Conservation (phyloP, 768 basidiomycete genomes). For the Tremella fuciformis region DNA sequence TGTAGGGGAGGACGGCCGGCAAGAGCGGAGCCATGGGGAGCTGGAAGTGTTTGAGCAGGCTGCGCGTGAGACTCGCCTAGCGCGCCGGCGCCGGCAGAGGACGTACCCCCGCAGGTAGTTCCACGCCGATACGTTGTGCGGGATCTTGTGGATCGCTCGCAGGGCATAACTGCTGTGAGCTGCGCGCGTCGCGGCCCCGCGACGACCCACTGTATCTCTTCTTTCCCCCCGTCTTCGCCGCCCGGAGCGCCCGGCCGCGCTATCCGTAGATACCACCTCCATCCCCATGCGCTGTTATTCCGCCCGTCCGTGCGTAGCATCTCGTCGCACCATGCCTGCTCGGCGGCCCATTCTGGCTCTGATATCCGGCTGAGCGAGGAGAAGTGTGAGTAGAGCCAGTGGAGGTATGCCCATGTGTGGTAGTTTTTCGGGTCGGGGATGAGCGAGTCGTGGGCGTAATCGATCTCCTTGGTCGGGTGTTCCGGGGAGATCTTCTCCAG, state of each 20-base stretch:
- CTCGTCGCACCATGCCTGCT: constrained; percentile 48
- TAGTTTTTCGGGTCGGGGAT: constrained; percentile 88
- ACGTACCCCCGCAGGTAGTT: constrained; percentile 77
- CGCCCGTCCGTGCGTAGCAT: constrained; percentile 65
- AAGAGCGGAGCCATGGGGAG: constrained; percentile 61
- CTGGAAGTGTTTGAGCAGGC: constrained; percentile 60
- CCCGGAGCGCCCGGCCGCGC: constrained; percentile 62
- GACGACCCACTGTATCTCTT: constrained; percentile 72
- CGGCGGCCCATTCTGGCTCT: constrained; percentile 40
- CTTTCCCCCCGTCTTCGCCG: constrained; percentile 58
- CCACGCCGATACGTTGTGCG: constrained; percentile 94
- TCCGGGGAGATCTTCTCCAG: constrained; percentile 49
- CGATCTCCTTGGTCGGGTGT: constrained; percentile 61
- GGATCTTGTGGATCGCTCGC: constrained; percentile 74
- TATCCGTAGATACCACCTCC: constrained; percentile 75
- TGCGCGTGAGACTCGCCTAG: constrained; percentile 5
- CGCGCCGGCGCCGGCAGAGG: background rate
- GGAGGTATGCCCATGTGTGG: constrained; percentile 97
- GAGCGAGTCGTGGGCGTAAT: constrained; percentile 71
- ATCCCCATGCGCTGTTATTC: constrained; percentile 98
- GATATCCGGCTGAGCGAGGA: constrained; percentile 36
- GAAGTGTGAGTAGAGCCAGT: constrained; percentile 88
- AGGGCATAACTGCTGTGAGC: constrained; percentile 65
- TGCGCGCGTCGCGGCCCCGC: background rate
- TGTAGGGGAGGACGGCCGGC: constrained; percentile 68